Evolutionary conservation across 352 stramenopile species (phyloP), one percentile per base, ranked within the genome.

Genomic region (Pythium vanterpoolii): DNA sequence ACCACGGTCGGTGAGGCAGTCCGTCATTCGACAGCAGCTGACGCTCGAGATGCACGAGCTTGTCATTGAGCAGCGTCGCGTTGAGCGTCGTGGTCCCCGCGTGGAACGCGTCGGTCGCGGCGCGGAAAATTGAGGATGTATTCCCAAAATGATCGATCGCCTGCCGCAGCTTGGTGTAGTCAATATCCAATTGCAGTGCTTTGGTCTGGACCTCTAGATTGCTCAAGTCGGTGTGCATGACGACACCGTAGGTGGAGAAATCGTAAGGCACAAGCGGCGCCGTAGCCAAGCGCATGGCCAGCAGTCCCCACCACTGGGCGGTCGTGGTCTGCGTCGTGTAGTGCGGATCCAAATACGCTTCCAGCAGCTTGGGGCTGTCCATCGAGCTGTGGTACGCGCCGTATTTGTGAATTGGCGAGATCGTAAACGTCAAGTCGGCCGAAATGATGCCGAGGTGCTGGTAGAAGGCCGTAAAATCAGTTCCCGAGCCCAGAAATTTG

Each of bases 371-470:
- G 50, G 85, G 83, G 36, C 61, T 81, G 66, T 94, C 84, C 67
- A 89, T 92, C 30, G 84, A 79, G 39, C 68, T 85, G 65, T 96
- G 87, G 67, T 96, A 93, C 16, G 73, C 66, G 24, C 85, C 85
- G 68, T 94, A 93, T 0, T 49, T 61, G 1, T 57, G 46, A 4
- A 40, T 66, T 14, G 66, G 38, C 5, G 48, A 63, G 24, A 67
- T 36, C 10, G 43, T 54, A 49, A 91, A 93, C 11, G 49, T 65
- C 46, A 96, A 71, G 61, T 94, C 81, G n/a, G 88, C 75, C 18
- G 77, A 92, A 19, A 84, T 77, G 49, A 97, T 92, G 24, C 89
- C 89, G 27, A 96, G 64, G 55, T 95, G 83, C 64, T 93, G 76
- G 57, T 96, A 82, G 56, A 95, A 97, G 0, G 82, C 78, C 44